These are phyloP conservation scores for Esteya vermicola DNA, from an alignment of 2,329 filamentous ascomycete species.

Conservation along the genomic window DNA sequence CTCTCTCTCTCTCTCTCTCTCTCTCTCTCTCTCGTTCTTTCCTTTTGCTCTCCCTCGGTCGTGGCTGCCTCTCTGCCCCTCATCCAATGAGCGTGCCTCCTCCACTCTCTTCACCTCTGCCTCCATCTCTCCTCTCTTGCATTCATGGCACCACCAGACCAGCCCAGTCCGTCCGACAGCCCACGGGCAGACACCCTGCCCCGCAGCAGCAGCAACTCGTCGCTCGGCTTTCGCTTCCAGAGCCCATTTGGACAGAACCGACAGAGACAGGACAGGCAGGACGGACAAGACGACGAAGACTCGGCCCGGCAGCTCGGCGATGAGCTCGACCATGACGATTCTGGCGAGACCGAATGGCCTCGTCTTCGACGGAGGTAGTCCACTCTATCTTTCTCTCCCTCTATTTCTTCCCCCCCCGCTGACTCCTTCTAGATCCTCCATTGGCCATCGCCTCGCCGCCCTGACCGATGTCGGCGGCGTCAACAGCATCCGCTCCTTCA, in stretches of 20 bases:
- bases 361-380: slow-evolving; percentile 3
- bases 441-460: slow-evolving; percentile 39
- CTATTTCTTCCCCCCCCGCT: background rate
- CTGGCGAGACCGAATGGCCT: slow-evolving; percentile 6
- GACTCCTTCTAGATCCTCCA: slow-evolving; percentile 21
- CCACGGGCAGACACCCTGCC: too few species aligned
- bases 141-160: background rate
- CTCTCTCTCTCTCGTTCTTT: too few species aligned
- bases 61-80: too few species aligned
- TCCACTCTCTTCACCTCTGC: too few species aligned
- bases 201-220: slow-evolving; percentile 5
- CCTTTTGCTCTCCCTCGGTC: too few species aligned
- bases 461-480: slow-evolving; percentile 68
- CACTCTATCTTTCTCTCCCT: background rate
- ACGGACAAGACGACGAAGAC: slow-evolving; percentile 1
- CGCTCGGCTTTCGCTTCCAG: slow-evolving; percentile 5
- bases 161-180: background rate
- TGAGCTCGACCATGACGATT: slow-evolving; percentile 3
- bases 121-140: too few species aligned
- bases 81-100: too few species aligned
- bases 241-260: slow-evolving; percentile 5
- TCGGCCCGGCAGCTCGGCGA: slow-evolving; percentile 4
- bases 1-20: too few species aligned
- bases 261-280: too few species aligned
- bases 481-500: slow-evolving; percentile 90